Base-by-base conservation (phyloP, 495 filamentous ascomycete species). In the Penicillium daleae region DNA sequence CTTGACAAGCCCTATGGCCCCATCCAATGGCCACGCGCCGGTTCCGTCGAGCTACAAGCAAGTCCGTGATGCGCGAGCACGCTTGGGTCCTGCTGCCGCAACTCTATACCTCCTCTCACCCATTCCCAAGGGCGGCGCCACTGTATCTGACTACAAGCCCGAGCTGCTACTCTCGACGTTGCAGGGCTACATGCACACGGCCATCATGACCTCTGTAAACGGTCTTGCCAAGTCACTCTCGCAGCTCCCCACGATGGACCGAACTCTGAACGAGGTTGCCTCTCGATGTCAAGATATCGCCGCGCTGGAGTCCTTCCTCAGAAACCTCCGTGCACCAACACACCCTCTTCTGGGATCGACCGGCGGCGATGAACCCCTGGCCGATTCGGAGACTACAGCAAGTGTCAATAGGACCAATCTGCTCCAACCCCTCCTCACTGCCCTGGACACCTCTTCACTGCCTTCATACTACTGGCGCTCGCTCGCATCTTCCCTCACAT, bases 401-500 rank as follows among this genome's bases (percentile, higher is more conserved):
- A 50, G 31, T 15, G 51, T 57, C 40, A 59, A 22, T 40, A 69
- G 63, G 52, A 46, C 65, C 3, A 92, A 90, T 57, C 86, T 96
- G 65, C 79, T 97, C 2, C 83, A 86, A 27, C 90, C 89, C 3
- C 76, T 98, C 3, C 82, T 97, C 40, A 75, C 81, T n/a, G 81
- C 88, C 26, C 83, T 99, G 19, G 95, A 99, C 72, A 97, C 93
- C 0, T 85, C 90, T 0, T 93, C 91, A 0, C 78, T 99, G 22
- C 86, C 91, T 6, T 95, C 91, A 0, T 93, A 92, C 67, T 99
- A 96, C 78, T 98, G 94, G 90, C 83, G 95, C 27, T 87, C 87
- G 17, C 83, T 98, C 62, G 95, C 95, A 0, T 87, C 89, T 0
- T 87, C 85, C 40, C 83, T 98, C 54, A 86, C 89, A 15, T 74